Percentiles rank a stretch among this genome's conserved stretches.
Evolutionary conservation across 176 grass and related monocot species (phyloP).

Genomic region (Oryza meridionalis): DNA sequence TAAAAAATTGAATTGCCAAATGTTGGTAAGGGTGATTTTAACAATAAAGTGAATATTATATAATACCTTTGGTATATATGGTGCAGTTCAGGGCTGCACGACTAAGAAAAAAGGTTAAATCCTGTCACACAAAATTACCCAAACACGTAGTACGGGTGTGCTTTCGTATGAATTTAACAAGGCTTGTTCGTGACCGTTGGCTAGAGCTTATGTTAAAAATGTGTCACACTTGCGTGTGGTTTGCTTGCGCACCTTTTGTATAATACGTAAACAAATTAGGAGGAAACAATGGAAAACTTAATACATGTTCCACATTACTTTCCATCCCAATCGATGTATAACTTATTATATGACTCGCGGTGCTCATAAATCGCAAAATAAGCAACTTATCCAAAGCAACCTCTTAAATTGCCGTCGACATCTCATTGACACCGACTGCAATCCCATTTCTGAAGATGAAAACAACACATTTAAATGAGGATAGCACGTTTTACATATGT

Average conservation of each 20-base stretch:
- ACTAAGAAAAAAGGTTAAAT: no score
- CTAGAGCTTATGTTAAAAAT: neutral
- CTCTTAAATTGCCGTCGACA: neutral
- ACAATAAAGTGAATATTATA: no score
- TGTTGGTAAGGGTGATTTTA: no score
- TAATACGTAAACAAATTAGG: neutral
- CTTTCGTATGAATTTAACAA: no score
- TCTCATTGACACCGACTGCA: neutral
- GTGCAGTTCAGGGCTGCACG: rapidly evolving
- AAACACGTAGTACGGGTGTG: no score
- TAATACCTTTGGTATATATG: no score
- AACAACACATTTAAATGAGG: no score
- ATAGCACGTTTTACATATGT: no score
- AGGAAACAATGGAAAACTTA: neutral
- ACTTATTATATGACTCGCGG: neutral
- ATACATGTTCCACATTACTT: neutral
- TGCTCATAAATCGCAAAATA: neutral
- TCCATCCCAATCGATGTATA: neutral
- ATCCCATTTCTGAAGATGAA: neutral
- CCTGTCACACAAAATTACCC: no score
- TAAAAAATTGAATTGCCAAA: no score
- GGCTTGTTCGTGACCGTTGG: no score
- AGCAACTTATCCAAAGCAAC: neutral
- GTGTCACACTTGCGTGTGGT: neutral
- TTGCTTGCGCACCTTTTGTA: neutral